Percentiles rank a stretch among this genome's conserved stretches.
Evolutionary conservation across 2,329 filamentous ascomycete genomes (phyloP).

Genomic region (Apiospora malaysiana): DNA sequence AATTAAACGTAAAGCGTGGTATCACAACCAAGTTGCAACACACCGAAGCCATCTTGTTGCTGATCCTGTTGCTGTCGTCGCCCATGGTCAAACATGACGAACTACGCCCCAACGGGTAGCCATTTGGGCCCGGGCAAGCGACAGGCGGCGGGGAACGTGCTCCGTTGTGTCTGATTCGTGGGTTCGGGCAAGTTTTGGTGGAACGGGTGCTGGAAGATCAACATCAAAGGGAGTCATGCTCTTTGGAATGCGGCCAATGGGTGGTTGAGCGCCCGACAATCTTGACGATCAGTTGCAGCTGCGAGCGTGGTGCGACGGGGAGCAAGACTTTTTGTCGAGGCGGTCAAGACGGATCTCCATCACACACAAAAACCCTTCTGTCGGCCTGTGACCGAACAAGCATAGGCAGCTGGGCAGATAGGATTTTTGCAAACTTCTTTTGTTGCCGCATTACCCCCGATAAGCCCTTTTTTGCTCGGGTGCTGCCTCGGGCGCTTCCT

Average conservation of each 20-base stretch:
- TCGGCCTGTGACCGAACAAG: neutral
- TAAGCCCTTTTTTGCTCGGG: no score
- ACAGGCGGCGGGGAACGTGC: conserved; percentile 5
- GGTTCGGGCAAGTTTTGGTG: neutral
- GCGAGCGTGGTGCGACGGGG: conserved; percentile 12
- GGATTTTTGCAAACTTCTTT: neutral
- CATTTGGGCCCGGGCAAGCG: neutral
- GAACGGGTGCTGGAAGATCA: conserved; percentile 1
- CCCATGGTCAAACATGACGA: neutral
- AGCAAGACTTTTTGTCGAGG: conserved; percentile 4
- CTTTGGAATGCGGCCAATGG: neutral
- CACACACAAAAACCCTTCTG: neutral
- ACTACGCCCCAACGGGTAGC: neutral
- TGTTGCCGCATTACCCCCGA: conserved; percentile 4
- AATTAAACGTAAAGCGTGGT: neutral
- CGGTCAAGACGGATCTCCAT: conserved; percentile 16
- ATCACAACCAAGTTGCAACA: neutral
- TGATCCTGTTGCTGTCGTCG: no score
- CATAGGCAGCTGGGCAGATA: neutral
- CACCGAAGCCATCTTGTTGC: neutral
- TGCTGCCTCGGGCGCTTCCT: neutral
- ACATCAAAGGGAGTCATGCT: conserved; percentile 15
- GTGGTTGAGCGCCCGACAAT: conserved; percentile 15
- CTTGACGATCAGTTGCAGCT: conserved; percentile 16
- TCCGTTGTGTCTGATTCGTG: neutral